A percentile compares a stretch with the other conserved stretches of the same genome.
Conservation (phyloP, 805 yeast species). For the Vanderwaltozyma tropicalis region DNA sequence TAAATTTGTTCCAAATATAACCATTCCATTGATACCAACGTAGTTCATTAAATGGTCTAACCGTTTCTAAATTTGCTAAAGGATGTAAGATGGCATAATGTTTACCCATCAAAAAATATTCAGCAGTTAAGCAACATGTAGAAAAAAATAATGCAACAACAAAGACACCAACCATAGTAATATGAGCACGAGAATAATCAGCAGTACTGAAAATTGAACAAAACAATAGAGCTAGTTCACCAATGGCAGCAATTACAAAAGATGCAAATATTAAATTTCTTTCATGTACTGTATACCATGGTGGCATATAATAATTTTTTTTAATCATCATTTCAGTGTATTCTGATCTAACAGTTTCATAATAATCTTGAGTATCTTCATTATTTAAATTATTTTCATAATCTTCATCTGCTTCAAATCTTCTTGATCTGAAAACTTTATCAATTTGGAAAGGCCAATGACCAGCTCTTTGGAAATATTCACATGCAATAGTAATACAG, state of each 20-base stretch:
- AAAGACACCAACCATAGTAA: constrained; percentile 63
- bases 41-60: constrained; percentile 10
- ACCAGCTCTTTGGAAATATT: constrained; percentile 47
- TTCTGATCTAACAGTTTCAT: constrained; percentile 6
- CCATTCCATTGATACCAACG: constrained; percentile 28
- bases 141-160: constrained; percentile 54
- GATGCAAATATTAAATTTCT: constrained; percentile 33
- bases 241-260: constrained; percentile 39
- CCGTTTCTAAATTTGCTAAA: constrained; percentile 12
- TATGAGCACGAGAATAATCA: constrained; percentile 43
- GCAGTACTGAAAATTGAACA: constrained; percentile 66
- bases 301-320: constrained; percentile 26
- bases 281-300: constrained; percentile 32
- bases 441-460: constrained; percentile 29
- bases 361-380: too few species aligned
- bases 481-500: constrained; percentile 51
- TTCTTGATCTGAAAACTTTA: constrained; percentile 1
- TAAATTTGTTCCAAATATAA: constrained; percentile 33
- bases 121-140: constrained; percentile 34
- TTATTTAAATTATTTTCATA: constrained; percentile 2
- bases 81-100: constrained; percentile 34
- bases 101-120: constrained; percentile 38
- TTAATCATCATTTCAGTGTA: constrained; percentile 12
- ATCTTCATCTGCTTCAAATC: constrained; percentile 36
- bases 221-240: constrained; percentile 63